Percentiles rank a stretch among this genome's conserved stretches.
Evolutionary conservation across 169 alveolate species (phyloP).

Genomic region (Babesia ovis): DNA sequence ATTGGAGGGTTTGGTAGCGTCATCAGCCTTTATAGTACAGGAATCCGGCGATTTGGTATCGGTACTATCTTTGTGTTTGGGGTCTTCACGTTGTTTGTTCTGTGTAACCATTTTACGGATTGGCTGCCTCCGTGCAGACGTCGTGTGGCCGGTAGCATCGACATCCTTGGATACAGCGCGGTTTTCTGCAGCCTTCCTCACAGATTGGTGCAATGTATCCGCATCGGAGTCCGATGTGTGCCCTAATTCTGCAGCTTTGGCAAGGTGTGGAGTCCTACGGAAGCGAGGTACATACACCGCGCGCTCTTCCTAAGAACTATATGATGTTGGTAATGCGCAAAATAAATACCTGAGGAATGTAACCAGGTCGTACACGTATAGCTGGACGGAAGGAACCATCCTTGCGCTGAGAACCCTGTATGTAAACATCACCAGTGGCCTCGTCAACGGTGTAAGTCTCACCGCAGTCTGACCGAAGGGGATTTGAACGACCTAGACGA

Average conservation of each 20-base stretch:
- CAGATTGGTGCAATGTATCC: background rate
- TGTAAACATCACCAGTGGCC: constrained; percentile 68
- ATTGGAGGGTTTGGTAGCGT: too few relatives aligned
- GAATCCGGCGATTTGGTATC: too few relatives aligned
- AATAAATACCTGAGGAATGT: constrained; percentile 71
- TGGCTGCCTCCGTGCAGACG: too few relatives aligned
- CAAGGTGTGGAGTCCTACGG: constrained; percentile 5
- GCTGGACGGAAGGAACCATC: constrained; percentile 75
- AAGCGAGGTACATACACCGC: constrained; percentile 32
- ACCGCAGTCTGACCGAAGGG: constrained; percentile 62
- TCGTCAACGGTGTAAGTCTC: constrained; percentile 68
- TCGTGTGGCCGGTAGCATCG: too few relatives aligned
- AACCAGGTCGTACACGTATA: constrained; percentile 75
- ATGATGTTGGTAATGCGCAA: background rate
- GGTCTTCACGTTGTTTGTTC: too few relatives aligned
- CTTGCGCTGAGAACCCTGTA: constrained; percentile 70
- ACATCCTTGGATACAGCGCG: background rate
- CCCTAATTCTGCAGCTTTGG: background rate
- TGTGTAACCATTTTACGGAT: too few relatives aligned
- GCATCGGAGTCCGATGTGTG: background rate
- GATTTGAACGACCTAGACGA: background rate
- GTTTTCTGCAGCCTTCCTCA: background rate
- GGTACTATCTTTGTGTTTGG: too few relatives aligned
- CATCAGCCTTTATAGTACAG: too few relatives aligned
- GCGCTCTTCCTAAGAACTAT: constrained; percentile 35